Conservation (phyloP, 2,329 filamentous ascomycete genomes). For the Fusarium sp. region DNA sequence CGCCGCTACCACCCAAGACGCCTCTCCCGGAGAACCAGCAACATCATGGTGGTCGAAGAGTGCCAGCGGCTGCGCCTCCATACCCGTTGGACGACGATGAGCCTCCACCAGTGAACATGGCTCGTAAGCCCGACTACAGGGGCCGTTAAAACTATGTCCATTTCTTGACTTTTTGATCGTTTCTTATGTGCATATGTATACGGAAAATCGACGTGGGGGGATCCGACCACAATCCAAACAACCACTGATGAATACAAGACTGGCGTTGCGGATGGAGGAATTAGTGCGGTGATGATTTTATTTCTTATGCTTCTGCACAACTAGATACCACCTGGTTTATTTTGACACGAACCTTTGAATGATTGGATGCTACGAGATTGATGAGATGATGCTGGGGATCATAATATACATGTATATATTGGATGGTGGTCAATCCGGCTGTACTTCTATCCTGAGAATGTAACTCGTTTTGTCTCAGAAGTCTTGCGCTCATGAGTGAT, state of each 20-base stretch:
- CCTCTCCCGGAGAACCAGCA: constrained; percentile 69
- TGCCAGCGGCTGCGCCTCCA: constrained; percentile 66
- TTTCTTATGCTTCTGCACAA: constrained; percentile 37
- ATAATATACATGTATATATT: constrained; percentile 10
- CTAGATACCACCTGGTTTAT: constrained; percentile 44
- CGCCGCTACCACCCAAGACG: constrained; percentile 82
- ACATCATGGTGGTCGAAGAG: constrained; percentile 47
- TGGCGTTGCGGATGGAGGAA: constrained; percentile 28
- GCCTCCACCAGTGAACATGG: constrained; percentile 87
- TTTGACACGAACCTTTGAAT: constrained; percentile 24
- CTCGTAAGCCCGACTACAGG: constrained; percentile 82
- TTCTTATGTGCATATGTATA: neutral
- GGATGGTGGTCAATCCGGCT: neutral
- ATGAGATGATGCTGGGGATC: constrained; percentile 2
- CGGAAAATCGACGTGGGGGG: constrained; percentile 1
- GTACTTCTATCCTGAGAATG: constrained; percentile 10
- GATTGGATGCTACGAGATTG: constrained; percentile 18
- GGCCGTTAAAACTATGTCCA: constrained; percentile 51
- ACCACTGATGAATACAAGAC: constrained; percentile 12
- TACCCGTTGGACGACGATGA: constrained; percentile 86
- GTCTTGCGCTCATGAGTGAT: neutral
- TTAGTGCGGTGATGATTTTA: constrained; percentile 20
- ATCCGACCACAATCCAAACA: constrained; percentile 1
- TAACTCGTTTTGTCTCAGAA: neutral
- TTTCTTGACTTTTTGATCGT: neutral